phyloP scores from a whole-genome alignment of 352 stramenopile genomes.

The Elongisporangium anandrum region DNA sequence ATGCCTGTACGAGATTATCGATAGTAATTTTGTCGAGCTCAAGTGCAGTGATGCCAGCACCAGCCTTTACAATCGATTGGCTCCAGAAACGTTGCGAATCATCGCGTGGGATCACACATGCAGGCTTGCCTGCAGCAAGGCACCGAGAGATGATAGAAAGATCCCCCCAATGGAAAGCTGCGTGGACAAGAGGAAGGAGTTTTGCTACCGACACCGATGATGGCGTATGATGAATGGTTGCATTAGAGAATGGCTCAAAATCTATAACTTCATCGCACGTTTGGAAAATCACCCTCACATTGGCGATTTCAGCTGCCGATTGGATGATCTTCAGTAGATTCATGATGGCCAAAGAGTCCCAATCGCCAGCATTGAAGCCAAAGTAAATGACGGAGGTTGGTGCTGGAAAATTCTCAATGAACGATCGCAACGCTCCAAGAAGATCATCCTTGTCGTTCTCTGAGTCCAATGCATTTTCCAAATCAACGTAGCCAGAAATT shows the following conservation, averaged over 20 bases:
- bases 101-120: slow-evolving; percentile 43
- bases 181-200: slow-evolving; percentile 32
- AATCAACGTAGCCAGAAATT: slow-evolving; percentile 48
- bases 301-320: slow-evolving; percentile 22
- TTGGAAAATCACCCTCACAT: slow-evolving; percentile 63
- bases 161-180: slow-evolving; percentile 53
- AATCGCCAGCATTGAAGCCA: slow-evolving; percentile 42
- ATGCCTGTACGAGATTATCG: slow-evolving; percentile 36
- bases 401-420: slow-evolving; percentile 7
- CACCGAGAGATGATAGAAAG: slow-evolving; percentile 47
- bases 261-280: slow-evolving; percentile 17
- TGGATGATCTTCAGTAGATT: neutral
- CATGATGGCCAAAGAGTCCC: slow-evolving; percentile 20
- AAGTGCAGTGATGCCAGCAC: slow-evolving; percentile 27
- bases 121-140: slow-evolving; percentile 36
- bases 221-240: neutral
- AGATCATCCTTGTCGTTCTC: slow-evolving; percentile 14
- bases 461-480: slow-evolving; percentile 10
- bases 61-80: slow-evolving; percentile 35
- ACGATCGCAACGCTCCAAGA: slow-evolving; percentile 6
- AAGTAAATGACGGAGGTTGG: slow-evolving; percentile 48
- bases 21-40: slow-evolving; percentile 32
- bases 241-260: neutral
- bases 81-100: slow-evolving; percentile 46
- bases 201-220: slow-evolving; percentile 17